A percentile compares a stretch with the other conserved stretches of the same genome.
Evolutionary conservation across 345 rosid species (phyloP).

Genomic region (Linum tenue): DNA sequence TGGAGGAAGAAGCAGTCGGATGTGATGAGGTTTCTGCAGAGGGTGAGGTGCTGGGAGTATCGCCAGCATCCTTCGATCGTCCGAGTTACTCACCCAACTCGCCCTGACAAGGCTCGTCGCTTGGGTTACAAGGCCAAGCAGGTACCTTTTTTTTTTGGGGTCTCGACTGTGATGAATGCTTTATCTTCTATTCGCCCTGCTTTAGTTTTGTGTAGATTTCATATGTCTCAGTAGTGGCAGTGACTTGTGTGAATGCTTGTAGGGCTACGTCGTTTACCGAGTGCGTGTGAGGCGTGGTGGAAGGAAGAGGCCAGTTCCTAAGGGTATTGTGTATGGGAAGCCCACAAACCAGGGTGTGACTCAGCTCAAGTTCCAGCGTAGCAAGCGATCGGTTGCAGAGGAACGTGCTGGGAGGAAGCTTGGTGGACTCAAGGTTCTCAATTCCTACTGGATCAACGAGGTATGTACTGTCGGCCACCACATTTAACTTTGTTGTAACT

Average conservation of each 20-base stretch:
- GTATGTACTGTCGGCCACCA: constrained; percentile 16
- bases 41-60: constrained; percentile 17
- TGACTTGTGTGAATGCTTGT: background rate
- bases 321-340: constrained; percentile 25
- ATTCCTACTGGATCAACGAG: constrained; percentile 98
- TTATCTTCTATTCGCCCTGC: background rate
- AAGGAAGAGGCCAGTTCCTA: constrained; percentile 96
- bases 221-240: background rate
- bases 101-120: constrained; percentile 96
- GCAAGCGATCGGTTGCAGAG: no score
- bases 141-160: constrained; percentile 25
- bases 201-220: background rate
- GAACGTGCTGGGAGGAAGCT: no score
- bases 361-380: no score
- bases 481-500: no score
- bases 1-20: constrained; percentile 45
- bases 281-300: constrained; percentile 91
- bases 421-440: constrained; percentile 18
- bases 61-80: constrained; percentile 92
- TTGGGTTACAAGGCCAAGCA: constrained; percentile 98
- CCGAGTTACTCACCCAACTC: constrained; percentile 75
- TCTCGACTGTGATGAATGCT: background rate
- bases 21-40: constrained; percentile 96
- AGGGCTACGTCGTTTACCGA: constrained; percentile 86
- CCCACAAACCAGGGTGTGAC: no score